Conservation (phyloP, 1,284 basidiomycete species). For the Cerioporus squamosus region DNA sequence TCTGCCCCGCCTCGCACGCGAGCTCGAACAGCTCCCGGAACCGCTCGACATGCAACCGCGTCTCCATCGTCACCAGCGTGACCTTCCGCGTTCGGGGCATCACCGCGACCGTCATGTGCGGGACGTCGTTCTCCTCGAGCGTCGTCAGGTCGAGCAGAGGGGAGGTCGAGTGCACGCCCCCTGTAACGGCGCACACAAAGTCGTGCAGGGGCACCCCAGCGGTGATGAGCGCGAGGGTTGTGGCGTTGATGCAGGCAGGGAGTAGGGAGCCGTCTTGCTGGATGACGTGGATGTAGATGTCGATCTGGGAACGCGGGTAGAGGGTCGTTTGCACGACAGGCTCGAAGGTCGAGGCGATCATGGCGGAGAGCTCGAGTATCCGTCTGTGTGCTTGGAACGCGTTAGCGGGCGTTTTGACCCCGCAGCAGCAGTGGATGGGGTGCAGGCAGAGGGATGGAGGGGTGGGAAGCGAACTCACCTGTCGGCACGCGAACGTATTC, state of each 20-base stretch:
- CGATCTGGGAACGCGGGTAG: conserved; percentile 94
- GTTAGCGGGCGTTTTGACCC: conserved; percentile 4
- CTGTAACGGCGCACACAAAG: conserved; percentile 87
- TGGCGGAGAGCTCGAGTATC: conserved; percentile 84
- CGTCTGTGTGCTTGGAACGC: conserved; percentile 58
- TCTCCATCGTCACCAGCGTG: conserved; percentile 92
- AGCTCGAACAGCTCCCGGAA: conserved; percentile 89
- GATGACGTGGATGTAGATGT: conserved; percentile 91
- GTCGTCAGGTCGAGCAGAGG: conserved; percentile 87
- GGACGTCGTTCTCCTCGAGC: conserved; percentile 90
- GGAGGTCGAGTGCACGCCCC: conserved; percentile 78
- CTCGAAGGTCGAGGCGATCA: conserved; percentile 94
- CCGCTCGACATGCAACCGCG: conserved; percentile 89
- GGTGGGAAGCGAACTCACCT: conserved; percentile 61
- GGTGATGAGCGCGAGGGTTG: conserved; percentile 88
- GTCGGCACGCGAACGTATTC: conserved; percentile 82
- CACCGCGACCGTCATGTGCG: conserved; percentile 86
- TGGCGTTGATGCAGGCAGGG: conserved; percentile 94
- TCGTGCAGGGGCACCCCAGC: conserved; percentile 92
- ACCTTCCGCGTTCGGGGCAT: conserved; percentile 86
- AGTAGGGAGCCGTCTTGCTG: conserved; percentile 94
- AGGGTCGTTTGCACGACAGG: conserved; percentile 90
- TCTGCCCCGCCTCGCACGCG: conserved; percentile 77
- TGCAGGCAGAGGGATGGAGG: not conserved
- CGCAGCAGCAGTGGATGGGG: too few species aligned